Evolutionary conservation across 257 asterid species (phyloP).

Genomic region (Coffea eugenioides): DNA sequence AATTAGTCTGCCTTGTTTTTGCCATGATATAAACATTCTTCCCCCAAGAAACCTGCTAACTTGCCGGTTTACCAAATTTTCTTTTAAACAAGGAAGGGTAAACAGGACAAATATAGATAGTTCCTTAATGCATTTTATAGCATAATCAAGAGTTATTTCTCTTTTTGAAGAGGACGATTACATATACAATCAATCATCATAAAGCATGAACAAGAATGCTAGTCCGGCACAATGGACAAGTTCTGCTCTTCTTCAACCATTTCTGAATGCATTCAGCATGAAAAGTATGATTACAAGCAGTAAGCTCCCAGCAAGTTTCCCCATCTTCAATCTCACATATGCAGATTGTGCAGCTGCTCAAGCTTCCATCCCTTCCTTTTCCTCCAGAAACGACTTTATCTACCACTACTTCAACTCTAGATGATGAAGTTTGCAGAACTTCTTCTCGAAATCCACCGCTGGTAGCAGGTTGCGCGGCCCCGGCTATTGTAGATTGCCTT

Average conservation of each 20-base stretch:
- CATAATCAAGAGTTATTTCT: too few relatives aligned
- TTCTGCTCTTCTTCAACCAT: conserved; percentile 7
- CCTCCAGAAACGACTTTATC: neutral
- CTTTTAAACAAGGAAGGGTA: too few relatives aligned
- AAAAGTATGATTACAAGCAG: neutral
- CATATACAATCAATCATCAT: neutral
- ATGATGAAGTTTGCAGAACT: neutral
- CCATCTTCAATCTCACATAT: conserved; percentile 5
- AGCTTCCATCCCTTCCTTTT: neutral
- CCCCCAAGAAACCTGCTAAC: too few relatives aligned
- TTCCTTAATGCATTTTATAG: too few relatives aligned
- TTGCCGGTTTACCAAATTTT: too few relatives aligned
- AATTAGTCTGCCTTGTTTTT: too few relatives aligned
- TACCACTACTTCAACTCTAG: neutral
- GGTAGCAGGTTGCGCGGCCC: neutral
- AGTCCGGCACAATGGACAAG: conserved; percentile 3
- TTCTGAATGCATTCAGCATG: conserved; percentile 6
- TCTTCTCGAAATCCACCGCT: neutral
- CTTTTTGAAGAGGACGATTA: neutral
- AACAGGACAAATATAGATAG: too few relatives aligned
- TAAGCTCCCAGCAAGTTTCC: conserved; percentile 4
- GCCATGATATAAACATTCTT: too few relatives aligned
- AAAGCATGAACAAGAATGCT: neutral
- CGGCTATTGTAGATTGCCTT: neutral
- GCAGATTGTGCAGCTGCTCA: conserved; percentile 1